Evolutionary conservation across 2,329 filamentous ascomycete genomes (phyloP).

Genomic region (Ceratocystis diversiconidia): DNA sequence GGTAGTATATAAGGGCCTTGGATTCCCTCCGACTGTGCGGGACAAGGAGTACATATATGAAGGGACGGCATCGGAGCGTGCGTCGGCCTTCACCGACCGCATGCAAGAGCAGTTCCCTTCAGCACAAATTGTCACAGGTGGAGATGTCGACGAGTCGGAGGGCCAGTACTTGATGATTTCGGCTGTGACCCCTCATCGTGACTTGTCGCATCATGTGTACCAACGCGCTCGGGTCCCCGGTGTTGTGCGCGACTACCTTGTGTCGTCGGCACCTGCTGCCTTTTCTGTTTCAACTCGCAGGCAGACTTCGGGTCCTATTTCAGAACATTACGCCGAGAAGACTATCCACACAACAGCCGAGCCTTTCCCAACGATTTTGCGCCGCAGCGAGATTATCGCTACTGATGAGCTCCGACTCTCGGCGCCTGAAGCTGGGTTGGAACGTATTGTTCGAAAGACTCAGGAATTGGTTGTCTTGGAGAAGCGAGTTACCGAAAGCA

Average conservation of each 20-base stretch:
- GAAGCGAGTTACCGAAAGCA: constrained; percentile 53
- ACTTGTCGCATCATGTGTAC: constrained; percentile 69
- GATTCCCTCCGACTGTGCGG: constrained; percentile 65
- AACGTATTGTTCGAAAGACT: constrained; percentile 81
- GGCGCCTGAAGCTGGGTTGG: constrained; percentile 75
- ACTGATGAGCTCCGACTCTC: constrained; percentile 51
- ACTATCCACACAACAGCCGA: constrained; percentile 70
- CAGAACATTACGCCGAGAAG: constrained; percentile 71
- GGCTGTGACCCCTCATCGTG: constrained; percentile 66
- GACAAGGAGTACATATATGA: constrained; percentile 93
- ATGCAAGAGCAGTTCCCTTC: constrained; percentile 83
- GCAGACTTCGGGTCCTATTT: constrained; percentile 51
- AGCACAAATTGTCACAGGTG: constrained; percentile 62
- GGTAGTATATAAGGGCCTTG: constrained; percentile 76
- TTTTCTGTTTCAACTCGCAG: constrained; percentile 68
- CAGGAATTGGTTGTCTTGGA: constrained; percentile 67
- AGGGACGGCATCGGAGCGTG: constrained; percentile 60
- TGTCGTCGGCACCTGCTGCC: constrained; percentile 59
- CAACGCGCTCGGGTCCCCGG: constrained; percentile 75
- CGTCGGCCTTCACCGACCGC: constrained; percentile 71
- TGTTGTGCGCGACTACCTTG: constrained; percentile 70
- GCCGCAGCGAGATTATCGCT: constrained; percentile 69
- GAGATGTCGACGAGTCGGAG: constrained; percentile 63
- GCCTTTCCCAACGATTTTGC: constrained; percentile 77
- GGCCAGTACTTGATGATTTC: constrained; percentile 81